A percentile compares a stretch with the other conserved stretches of the same genome.
Evolutionary conservation across 1,284 basidiomycete genomes (phyloP).

Genomic region (Naganishia sp.): DNA sequence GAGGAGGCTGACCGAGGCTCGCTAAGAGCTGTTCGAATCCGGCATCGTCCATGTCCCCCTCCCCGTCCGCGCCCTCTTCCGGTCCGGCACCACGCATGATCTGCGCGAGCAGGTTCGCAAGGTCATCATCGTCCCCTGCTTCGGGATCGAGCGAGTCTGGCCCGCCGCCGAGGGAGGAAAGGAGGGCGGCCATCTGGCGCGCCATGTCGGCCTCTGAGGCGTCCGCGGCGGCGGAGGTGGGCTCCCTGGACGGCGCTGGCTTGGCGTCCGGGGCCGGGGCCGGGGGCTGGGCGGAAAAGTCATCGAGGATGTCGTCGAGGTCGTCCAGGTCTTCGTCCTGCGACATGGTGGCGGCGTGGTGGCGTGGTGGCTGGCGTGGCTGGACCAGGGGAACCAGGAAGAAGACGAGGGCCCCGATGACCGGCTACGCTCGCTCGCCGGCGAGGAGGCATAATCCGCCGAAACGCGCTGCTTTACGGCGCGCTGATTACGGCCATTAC

Average conservation of each 20-base stretch:
- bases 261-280: too few relatives aligned
- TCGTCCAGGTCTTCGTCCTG: slow-evolving; percentile 30
- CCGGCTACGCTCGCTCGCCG: too few relatives aligned
- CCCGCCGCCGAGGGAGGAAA: slow-evolving; percentile 1
- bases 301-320: slow-evolving; percentile 28
- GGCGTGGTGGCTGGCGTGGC: too few relatives aligned
- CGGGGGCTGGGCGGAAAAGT: slow-evolving; percentile 4
- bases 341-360: background rate
- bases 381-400: too few relatives aligned
- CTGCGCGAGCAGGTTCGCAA: slow-evolving; percentile 72
- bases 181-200: slow-evolving; percentile 14
- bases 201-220: slow-evolving; percentile 17
- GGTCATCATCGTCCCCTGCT: slow-evolving; percentile 50
- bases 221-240: background rate
- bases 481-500: too few relatives aligned
- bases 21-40: slow-evolving; percentile 17
- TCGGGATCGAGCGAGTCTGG: background rate
- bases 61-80: slow-evolving; percentile 30
- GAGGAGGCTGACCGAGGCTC: background rate
- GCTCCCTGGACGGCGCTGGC: background rate
- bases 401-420: background rate
- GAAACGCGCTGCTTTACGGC: too few relatives aligned
- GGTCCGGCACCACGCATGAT: slow-evolving; percentile 66
- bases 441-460: too few relatives aligned
- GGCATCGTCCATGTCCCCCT: slow-evolving; percentile 43